Conservation (phyloP, 495 filamentous ascomycete genomes). For the Podospora anserina region DNA sequence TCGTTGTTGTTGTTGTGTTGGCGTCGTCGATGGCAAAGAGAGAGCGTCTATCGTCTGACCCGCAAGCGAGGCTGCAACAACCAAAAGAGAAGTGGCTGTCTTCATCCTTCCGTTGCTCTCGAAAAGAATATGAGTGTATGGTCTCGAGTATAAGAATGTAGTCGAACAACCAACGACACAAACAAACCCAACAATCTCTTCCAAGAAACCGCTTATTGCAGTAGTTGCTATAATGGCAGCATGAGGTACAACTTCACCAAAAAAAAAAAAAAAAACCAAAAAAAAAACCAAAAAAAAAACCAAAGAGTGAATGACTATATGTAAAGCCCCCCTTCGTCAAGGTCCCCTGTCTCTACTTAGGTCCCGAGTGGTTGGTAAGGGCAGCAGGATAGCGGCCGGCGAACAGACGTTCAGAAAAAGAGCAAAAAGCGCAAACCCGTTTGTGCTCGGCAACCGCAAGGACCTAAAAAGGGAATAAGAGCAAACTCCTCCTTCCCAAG, state of each 20-base stretch:
- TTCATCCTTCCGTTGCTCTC: constrained; percentile 21
- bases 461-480: not conserved
- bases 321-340: not conserved
- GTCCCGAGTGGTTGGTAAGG: not conserved
- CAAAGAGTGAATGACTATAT: not conserved
- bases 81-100: constrained; percentile 17
- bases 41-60: constrained; percentile 17
- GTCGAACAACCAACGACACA: not conserved
- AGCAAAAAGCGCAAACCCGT: not conserved
- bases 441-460: not conserved
- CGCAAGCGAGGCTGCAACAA: constrained; percentile 24
- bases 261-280: not conserved
- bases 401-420: not conserved
- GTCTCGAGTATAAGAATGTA: not conserved
- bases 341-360: not conserved
- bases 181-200: not conserved
- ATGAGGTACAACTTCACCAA: not conserved
- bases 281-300: not conserved
- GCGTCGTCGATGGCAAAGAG: constrained; percentile 20
- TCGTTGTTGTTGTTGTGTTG: constrained; percentile 21
- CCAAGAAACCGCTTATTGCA: not conserved
- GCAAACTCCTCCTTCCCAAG: not conserved
- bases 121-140: not conserved
- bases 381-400: not conserved
- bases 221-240: not conserved